Evolutionary conservation across 202 grass and related monocot genomes (phyloP), one percentile per base, ranked within the genome.

Genomic region (Panicum hallii): DNA sequence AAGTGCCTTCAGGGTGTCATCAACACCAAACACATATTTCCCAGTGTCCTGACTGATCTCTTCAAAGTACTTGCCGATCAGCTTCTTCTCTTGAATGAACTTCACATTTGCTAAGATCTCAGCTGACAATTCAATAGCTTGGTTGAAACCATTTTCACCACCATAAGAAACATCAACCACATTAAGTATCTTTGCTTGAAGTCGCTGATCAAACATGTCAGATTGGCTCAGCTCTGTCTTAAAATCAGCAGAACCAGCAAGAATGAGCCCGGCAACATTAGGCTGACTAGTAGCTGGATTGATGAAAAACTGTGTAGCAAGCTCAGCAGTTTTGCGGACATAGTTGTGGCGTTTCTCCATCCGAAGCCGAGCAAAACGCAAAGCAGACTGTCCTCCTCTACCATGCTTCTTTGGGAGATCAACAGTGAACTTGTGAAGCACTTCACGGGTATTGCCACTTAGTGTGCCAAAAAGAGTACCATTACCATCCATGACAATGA

Each of bases 401-500:
- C 91, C 94, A 79, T 94, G 94, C 79, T 97, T 97, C 74, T 97
- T 97, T 78, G 94, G 94, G 63, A 97, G 89, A 91, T 97, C 94
- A 84, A 97, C 94, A 30, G 84, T 84, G 82, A 97, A 97, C 64
- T 97, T 97, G 82, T 97, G 94, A 73, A 93, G 94, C 34, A 97
- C 91, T 58, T 97, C 94, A 57, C 89, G 89, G 14, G 94, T 94
- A 84, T 97, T 97, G n/a, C 91, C 94, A 91, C 94, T 94, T 36
- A 94, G 82, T 23, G 94, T 97, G 30, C 94, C 94, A 85, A 97
- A 97, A 67, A 97, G 89, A 36, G 94, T 97, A 75, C 94, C 94
- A 44, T 97, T 97, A 77, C 94, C 94, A 87, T 97, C 91, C 94
- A 97, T 97, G 62, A 97, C 91, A 80, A 97, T 97, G 80, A 97